Evolutionary conservation across 805 yeast genomes (phyloP).

Genomic region (Suhomyces xylopsoci): DNA sequence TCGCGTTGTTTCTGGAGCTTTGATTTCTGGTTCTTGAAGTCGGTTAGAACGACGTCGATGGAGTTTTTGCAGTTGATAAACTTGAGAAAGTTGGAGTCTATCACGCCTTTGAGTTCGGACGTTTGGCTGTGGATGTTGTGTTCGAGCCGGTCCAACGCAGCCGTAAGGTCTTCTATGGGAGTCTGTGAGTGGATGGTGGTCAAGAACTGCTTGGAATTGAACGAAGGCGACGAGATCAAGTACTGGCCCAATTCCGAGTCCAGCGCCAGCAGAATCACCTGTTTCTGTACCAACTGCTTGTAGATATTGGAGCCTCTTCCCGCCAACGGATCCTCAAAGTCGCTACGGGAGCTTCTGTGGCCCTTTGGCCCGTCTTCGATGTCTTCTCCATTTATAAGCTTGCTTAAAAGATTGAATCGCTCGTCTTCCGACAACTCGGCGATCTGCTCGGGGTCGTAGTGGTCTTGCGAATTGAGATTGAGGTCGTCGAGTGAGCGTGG

Average conservation of each 20-base stretch:
- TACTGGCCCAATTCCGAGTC: constrained; percentile 32
- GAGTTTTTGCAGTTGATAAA: constrained; percentile 37
- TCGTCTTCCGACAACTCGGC: constrained; percentile 22
- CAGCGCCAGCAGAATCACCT: constrained; percentile 21
- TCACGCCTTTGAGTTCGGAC: constrained; percentile 31
- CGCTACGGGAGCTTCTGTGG: constrained; percentile 6
- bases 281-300: constrained; percentile 20
- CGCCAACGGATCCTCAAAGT: constrained; percentile 33
- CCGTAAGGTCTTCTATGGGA: constrained; percentile 31
- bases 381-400: constrained; percentile 17
- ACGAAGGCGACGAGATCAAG: constrained; percentile 35
- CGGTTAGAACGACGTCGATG: constrained; percentile 36
- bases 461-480: constrained; percentile 11
- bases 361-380: neutral
- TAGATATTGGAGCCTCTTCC: constrained; percentile 30
- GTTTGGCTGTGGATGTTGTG: constrained; percentile 34
- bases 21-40: constrained; percentile 34
- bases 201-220: constrained; percentile 35
- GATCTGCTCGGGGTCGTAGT: constrained; percentile 17
- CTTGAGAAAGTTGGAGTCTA: constrained; percentile 34
- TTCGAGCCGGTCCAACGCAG: constrained; percentile 30
- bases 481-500: constrained; percentile 19
- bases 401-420: constrained; percentile 29
- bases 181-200: constrained; percentile 37
- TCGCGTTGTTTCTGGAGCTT: constrained; percentile 34